phyloP scores from a whole-genome alignment of 2,329 filamentous ascomycete genomes.

The Lasiodiplodia hormozganensis region DNA sequence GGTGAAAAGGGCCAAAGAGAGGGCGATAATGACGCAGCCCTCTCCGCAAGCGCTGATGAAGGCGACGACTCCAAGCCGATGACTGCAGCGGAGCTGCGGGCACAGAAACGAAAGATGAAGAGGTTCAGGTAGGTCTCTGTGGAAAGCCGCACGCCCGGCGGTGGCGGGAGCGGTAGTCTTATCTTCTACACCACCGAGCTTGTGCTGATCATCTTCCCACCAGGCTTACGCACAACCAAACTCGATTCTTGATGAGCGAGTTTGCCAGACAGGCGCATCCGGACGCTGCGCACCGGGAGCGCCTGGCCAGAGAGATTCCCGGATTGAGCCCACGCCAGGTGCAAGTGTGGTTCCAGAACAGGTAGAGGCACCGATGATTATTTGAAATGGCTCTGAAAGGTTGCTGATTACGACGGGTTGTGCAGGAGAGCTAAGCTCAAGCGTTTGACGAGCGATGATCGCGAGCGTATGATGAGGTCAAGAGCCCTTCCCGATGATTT shows the following conservation, averaged over 20 bases:
- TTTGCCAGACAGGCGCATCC: conserved; percentile 95
- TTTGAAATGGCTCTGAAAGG: neutral
- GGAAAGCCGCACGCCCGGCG: neutral
- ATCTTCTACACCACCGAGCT: neutral
- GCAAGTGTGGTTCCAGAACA: conserved; percentile 98
- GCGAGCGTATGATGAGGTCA: conserved; percentile 67
- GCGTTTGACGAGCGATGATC: conserved; percentile 66
- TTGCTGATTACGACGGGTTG: neutral
- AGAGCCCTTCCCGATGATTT: conserved; percentile 66
- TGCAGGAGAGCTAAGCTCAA: conserved; percentile 66
- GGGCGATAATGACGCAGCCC: conserved; percentile 49
- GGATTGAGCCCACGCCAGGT: conserved; percentile 91
- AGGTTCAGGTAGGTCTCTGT: conserved; percentile 69
- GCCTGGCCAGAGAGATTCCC: conserved; percentile 87
- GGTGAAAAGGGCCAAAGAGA: conserved; percentile 49
- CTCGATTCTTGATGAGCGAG: conserved; percentile 96
- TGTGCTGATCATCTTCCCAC: conserved; percentile 6
- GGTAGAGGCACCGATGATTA: conserved; percentile 63
- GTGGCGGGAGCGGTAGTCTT: neutral
- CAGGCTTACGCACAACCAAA: conserved; percentile 94
- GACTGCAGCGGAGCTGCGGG: conserved; percentile 56
- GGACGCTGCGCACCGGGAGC: conserved; percentile 87
- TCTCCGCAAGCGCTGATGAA: conserved; percentile 35
- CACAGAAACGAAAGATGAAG: conserved; percentile 68
- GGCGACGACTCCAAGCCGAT: conserved; percentile 47